Evolutionary conservation across 2,329 filamentous ascomycete genomes (phyloP).

Genomic region (Pyricularia pennisetigena): DNA sequence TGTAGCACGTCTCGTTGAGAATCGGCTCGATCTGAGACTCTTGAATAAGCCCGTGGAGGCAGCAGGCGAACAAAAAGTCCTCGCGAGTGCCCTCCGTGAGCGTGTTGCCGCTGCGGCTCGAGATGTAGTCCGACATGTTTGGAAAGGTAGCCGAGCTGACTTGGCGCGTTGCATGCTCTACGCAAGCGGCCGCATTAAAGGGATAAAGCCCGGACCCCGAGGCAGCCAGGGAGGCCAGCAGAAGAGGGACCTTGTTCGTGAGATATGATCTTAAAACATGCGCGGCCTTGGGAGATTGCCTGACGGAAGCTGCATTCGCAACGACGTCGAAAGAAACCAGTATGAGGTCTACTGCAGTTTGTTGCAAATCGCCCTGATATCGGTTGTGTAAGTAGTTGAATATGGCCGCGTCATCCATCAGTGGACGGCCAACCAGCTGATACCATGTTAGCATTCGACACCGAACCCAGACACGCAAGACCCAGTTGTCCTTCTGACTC

Average conservation of each 20-base stretch:
- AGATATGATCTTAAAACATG: constrained; percentile 79
- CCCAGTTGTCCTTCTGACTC: constrained; percentile 21
- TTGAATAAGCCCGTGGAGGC: constrained; percentile 74
- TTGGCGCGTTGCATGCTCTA: constrained; percentile 63
- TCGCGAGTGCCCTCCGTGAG: constrained; percentile 50
- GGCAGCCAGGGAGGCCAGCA: constrained; percentile 39
- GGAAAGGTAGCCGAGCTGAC: constrained; percentile 71
- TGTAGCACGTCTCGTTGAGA: constrained; percentile 75
- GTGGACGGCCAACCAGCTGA: constrained; percentile 69
- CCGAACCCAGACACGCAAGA: background rate
- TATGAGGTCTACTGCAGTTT: constrained; percentile 71
- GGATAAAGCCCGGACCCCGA: constrained; percentile 53
- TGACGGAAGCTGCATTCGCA: constrained; percentile 71
- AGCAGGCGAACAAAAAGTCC: constrained; percentile 85
- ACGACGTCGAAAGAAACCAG: constrained; percentile 84
- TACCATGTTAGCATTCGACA: background rate
- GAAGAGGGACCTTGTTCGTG: constrained; percentile 53
- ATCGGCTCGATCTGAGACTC: constrained; percentile 70
- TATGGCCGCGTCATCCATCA: constrained; percentile 72
- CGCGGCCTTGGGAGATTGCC: constrained; percentile 46
- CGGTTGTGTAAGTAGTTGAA: constrained; percentile 75
- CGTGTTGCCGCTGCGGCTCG: constrained; percentile 39
- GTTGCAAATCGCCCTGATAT: constrained; percentile 73
- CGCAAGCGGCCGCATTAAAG: constrained; percentile 62
- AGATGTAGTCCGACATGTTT: constrained; percentile 48